Evolutionary conservation across 306 rosid species (phyloP).

Genomic region (Citrullus colocynthis): DNA sequence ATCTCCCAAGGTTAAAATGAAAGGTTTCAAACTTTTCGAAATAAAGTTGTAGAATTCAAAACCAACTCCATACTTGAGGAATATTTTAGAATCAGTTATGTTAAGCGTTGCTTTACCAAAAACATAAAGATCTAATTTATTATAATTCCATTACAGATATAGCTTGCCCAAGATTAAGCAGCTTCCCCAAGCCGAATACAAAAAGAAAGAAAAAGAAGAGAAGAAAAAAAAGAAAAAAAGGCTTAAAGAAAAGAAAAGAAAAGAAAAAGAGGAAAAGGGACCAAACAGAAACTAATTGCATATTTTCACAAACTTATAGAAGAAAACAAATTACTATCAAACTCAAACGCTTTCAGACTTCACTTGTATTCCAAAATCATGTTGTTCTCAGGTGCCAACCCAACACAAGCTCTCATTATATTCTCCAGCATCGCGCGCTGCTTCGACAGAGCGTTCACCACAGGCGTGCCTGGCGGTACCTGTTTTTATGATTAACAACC

Average conservation of each 20-base stretch:
- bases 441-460: conserved; percentile 94
- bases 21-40: too few relatives aligned
- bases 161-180: neutral
- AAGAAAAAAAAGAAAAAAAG: neutral
- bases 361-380: conserved; percentile 93
- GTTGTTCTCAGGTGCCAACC: conserved; percentile 97
- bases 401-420: conserved; percentile 94
- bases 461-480: conserved; percentile 99
- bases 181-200: neutral
- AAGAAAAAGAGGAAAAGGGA: neutral
- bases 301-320: neutral
- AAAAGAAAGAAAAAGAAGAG: neutral
- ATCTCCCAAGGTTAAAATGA: too few relatives aligned
- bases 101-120: neutral
- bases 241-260: neutral
- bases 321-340: neutral
- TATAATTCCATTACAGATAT: conserved; percentile 1
- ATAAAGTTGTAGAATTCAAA: too few relatives aligned
- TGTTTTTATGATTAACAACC: conserved; percentile 14
- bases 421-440: conserved; percentile 98
- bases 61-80: too few relatives aligned
- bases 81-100: too few relatives aligned
- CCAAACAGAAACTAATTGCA: neutral
- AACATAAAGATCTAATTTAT: neutral
- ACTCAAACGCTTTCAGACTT: neutral